Evolutionary conservation across 2,329 filamentous ascomycete species (phyloP), one percentile per base, ranked within the genome.

Genomic region (Magnaporthiopsis poae): DNA sequence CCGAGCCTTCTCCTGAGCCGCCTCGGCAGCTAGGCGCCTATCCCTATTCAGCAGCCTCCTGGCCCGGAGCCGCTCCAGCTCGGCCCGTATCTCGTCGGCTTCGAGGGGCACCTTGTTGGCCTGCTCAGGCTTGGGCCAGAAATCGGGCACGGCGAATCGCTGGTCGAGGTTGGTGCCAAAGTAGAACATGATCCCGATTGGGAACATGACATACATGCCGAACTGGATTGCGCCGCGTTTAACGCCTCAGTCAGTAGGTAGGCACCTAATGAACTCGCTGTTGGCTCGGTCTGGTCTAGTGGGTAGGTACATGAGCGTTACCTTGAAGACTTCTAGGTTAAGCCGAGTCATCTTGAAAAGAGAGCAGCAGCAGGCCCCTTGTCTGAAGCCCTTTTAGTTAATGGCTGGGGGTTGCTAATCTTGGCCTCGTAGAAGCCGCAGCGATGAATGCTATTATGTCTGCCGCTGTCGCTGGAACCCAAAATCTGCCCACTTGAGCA

Each of bases 111-210:
- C 85, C 73, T 84, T 86, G 78, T 95, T 89, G 68, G 89, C 89
- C 75, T 93, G 84, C 69, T 90, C 88, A 5, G 87, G 82, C 73
- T 88, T 91, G 35, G 95, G 95, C 95, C 95, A 99, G 83, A 99
- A 99, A 67, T 90, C 90, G 29, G 90, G 88, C 1, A 98, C 91
- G 63, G 85, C 81, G 82, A 99, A 99, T 70, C 92, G 89, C 71
- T 89, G 85, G 79, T 99, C 95, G 75, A 99, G 91, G 78, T 99
- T 99, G 67, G 93, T 96, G 76, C 95, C 95, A 78, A 98, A 99
- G 82, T 99, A 99, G 84, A 96, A 98, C 95, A 99, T 99, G 83
- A 95, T 93, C 73, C 91, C 92, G 74, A 99, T 98, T 25, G 95
- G 95, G 80, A 99, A 99, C 85, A 97, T 89, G 81, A 99, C 89